Evolutionary conservation across 192 early-diverging fungal genomes (phyloP), one percentile per base, ranked within the genome.

Genomic region (Backusella macrospora): DNA sequence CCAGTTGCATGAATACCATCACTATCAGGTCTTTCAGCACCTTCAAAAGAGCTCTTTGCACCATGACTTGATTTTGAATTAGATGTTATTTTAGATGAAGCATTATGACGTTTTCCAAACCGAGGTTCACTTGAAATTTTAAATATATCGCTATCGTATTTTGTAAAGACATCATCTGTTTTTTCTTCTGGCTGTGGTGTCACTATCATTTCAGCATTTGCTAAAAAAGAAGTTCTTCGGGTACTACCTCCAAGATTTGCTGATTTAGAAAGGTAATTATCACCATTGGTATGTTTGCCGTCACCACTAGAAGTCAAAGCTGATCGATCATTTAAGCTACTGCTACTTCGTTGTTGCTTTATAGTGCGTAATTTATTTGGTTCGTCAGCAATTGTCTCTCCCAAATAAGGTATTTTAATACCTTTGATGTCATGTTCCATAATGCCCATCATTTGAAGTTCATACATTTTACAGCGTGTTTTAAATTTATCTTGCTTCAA

Each of bases 391-490:
- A 40, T 1, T 18, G 52, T 10, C 21, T 85, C 79, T 12, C 75
- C 71, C 15, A 90, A 70, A 45, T 83, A 83, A 6, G 90, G 90
- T 15, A 91, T 81, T 21, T 82, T 80, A 2, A 86, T 84, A 37
- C 73, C 78, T 1, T 84, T 80, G 4, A 87, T 87, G 44, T 88
- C 85, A 55, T 90, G 83, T 62, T 87, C 83, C 83, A 87, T 90
- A 40, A 93, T 87, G 7, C 91, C 92, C 87, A 93, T 92, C 90
- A 90, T 92, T 76, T 94, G 93, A 16, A 94, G 82, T 70, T 95
- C 92, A 71, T 92, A 90, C 90, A 96, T 92, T 79, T 91, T 92
- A 77, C 93, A 95, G 46, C 90, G 81, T 15, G 90, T 82, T 65
- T 80, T 75, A 74, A 94, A 96, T 23, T 84, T 81, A 65, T 89